Evolutionary conservation across 129 eudicot species (phyloP), one percentile per base, ranked within the genome.

Genomic region (Smallanthus sonchifolius): DNA sequence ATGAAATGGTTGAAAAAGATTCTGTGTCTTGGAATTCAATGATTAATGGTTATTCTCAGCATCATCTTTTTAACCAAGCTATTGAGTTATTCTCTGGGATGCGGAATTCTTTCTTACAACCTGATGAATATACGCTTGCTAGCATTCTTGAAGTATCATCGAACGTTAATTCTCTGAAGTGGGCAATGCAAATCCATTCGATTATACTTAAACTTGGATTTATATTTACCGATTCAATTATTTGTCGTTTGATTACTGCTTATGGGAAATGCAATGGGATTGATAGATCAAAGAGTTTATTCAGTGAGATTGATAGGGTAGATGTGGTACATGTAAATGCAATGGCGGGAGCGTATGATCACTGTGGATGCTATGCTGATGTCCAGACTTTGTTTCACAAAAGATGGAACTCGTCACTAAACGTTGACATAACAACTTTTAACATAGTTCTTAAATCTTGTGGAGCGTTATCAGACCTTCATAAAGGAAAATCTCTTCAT

Each of bases 1-100:
- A 77, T 70, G 90, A 86, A 16, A 76, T 77, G 78, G n/a, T 20
- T 24, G 45, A 44, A 69, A 77, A 4, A 63, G 83, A 86, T 71
- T 69, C 76, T 5, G 76, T 80, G 45, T 86, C 85, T 13, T 86
- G 90, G 90, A 86, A 86, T 74, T 78, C 81, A 40, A n/a, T 86
- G 67, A 83, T 86, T 61, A 75, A 49, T 45, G 81, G 81, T 48
- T 86, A 77, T 77, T 44, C 85, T 30, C 85, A 83, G 52, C 66
- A 77, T 74, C 79, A 75, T 44, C 78, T 69, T 40, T 28, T 30
- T 28, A 67, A 63, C 74, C 32, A 55, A 80, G 87, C 78, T 28
- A 15, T 80, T 39, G 61, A 36, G 14, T 1, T 65, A 42, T 83
- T 83, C 37, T 77, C 70, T 44, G 15, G 16, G 28, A 83, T 83